A percentile compares a stretch with the other conserved stretches of the same genome.
phyloP scores from a whole-genome alignment of 352 stramenopile species.

The Phytophthora crassamura region DNA sequence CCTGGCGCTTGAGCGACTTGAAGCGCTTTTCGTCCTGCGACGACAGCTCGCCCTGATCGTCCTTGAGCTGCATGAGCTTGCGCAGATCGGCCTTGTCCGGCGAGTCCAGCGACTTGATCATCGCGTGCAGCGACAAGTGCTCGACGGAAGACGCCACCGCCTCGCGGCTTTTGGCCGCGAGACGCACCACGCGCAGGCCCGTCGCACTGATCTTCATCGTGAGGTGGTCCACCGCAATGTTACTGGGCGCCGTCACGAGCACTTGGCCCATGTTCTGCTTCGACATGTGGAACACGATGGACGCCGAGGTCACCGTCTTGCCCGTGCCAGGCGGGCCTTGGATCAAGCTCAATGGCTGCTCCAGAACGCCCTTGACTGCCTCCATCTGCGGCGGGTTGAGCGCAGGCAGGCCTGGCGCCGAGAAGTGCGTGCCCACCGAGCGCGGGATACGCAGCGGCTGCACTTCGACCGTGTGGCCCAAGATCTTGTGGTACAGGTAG shows the following conservation, averaged over 20 bases:
- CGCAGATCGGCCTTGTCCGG: conserved; percentile 92
- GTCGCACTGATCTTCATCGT: conserved; percentile 99
- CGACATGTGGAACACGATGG: conserved; percentile 99
- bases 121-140: conserved; percentile 97
- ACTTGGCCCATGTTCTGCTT: conserved; percentile 99
- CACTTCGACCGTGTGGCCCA: conserved; percentile 97
- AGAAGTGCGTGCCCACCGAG: conserved; percentile 76
- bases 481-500: conserved; percentile 99
- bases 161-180: conserved; percentile 98
- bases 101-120: conserved; percentile 93
- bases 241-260: conserved; percentile 98
- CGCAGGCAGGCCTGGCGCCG: conserved; percentile 95
- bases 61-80: conserved; percentile 95
- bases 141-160: conserved; percentile 95
- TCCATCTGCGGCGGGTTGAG: conserved; percentile 98
- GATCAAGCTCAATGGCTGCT: conserved; percentile 98
- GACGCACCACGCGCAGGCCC: conserved; percentile 97
- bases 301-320: conserved; percentile 98
- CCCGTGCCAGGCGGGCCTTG: conserved; percentile 97
- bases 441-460: conserved; percentile 87
- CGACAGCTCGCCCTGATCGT: conserved; percentile 94
- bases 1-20: conserved; percentile 91
- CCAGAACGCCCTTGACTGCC: conserved; percentile 96
- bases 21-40: conserved; percentile 98
- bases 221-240: conserved; percentile 98